A percentile compares a stretch with the other conserved stretches of the same genome.
Evolutionary conservation across 306 rosid species (phyloP).

Genomic region (Gynostemma pentaphyllum): DNA sequence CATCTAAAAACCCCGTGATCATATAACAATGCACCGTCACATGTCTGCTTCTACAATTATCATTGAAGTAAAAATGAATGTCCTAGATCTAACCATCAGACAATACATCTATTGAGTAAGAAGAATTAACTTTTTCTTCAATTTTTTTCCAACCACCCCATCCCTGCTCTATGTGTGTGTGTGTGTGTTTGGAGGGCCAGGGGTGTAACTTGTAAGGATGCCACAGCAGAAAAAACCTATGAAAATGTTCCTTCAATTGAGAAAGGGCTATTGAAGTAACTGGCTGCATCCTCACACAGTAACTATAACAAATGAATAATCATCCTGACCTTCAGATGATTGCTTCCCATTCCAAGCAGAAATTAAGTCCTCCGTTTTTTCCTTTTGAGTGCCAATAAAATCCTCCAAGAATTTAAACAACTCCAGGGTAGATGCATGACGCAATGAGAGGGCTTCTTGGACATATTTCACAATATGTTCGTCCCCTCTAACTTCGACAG

Average conservation of each 20-base stretch:
- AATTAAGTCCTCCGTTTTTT: constrained; percentile 32
- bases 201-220: too few relatives aligned
- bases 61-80: constrained; percentile 6
- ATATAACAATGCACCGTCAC: constrained; percentile 15
- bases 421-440: constrained; percentile 43
- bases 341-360: constrained; percentile 31
- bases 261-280: background rate
- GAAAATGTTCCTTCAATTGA: too few relatives aligned
- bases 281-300: background rate
- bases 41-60: constrained; percentile 8
- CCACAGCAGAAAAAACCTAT: too few relatives aligned
- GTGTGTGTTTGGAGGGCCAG: too few relatives aligned
- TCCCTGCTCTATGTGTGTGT: too few relatives aligned
- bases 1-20: constrained; percentile 47
- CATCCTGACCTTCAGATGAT: constrained; percentile 65
- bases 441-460: constrained; percentile 59
- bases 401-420: constrained; percentile 48
- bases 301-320: background rate
- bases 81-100: constrained; percentile 4
- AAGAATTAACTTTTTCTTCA: background rate
- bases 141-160: too few relatives aligned
- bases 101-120: background rate
- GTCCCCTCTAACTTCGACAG: constrained; percentile 32
- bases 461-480: constrained; percentile 32
- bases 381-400: constrained; percentile 38